These are phyloP conservation scores for Alternaria conjuncta DNA, from an alignment of 2,329 filamentous ascomycete species.

Conservation along the genomic window DNA sequence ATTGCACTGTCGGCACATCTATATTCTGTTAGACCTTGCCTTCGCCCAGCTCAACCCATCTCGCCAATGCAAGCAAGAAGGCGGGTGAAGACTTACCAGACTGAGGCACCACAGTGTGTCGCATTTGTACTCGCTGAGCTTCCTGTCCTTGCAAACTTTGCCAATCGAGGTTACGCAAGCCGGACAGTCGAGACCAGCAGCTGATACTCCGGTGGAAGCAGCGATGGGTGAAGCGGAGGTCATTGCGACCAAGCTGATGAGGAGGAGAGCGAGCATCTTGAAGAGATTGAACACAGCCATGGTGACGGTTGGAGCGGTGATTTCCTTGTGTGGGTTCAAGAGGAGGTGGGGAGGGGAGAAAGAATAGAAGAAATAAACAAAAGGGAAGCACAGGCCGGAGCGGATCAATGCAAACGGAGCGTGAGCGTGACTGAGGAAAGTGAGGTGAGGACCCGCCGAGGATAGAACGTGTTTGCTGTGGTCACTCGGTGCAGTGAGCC, in stretches of 20 bases:
- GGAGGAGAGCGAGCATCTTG: neutral
- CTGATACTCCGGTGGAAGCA: neutral
- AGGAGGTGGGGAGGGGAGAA: neutral
- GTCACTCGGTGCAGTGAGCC: neutral
- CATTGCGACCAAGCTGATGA: neutral
- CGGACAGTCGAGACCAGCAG: neutral
- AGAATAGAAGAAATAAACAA: neutral
- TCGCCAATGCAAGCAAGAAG: neutral
- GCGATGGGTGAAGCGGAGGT: neutral
- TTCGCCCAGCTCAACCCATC: neutral
- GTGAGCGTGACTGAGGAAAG: neutral
- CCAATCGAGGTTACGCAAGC: neutral
- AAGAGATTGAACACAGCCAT: neutral
- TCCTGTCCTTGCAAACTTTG: neutral
- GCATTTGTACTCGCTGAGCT: neutral
- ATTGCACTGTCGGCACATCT: neutral
- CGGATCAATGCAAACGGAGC: neutral
- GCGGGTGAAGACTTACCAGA: neutral
- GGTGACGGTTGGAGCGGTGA: neutral
- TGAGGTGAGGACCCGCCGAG: neutral
- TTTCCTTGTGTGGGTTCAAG: neutral
- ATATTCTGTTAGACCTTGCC: neutral
- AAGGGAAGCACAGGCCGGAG: neutral
- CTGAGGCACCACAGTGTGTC: neutral
- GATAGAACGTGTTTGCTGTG: neutral